These are phyloP conservation scores for Penicillium frequentans DNA, from an alignment of 2,329 filamentous ascomycete species.

Conservation along the genomic window DNA sequence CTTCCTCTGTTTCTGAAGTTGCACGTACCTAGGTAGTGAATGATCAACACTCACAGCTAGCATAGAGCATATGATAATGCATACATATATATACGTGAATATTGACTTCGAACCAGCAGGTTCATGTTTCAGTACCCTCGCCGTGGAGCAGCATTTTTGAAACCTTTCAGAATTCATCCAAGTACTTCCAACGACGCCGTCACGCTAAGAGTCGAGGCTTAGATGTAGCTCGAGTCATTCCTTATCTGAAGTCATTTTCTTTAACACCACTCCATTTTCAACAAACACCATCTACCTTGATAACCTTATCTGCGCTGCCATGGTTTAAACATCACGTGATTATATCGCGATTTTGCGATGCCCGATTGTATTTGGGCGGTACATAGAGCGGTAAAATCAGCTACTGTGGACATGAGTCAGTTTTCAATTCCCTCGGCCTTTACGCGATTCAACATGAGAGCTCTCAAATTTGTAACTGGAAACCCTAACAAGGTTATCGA, in stretches of 20 bases:
- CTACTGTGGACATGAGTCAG: neutral
- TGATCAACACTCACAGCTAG: neutral
- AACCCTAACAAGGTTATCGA: constrained; percentile 86
- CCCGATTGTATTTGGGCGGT: neutral
- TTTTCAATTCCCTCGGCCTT: neutral
- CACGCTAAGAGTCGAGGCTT: too few species aligned
- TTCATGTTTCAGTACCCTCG: neutral
- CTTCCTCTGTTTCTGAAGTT: neutral
- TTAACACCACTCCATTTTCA: too few species aligned
- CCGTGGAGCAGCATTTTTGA: too few species aligned
- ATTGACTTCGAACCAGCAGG: too few species aligned
- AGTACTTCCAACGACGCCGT: too few species aligned
- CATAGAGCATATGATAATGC: too few species aligned
- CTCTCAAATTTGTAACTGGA: constrained; percentile 71
- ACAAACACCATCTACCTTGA: neutral
- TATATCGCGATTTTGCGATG: neutral
- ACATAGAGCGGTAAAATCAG: neutral
- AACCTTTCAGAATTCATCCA: too few species aligned
- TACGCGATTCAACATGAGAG: constrained; percentile 7
- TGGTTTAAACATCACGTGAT: neutral
- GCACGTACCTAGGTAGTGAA: neutral
- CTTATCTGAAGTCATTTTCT: too few species aligned
- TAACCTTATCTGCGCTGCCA: too few species aligned
- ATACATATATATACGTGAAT: too few species aligned
- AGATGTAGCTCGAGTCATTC: too few species aligned